A percentile compares a stretch with the other conserved stretches of the same genome.
These are phyloP conservation scores for Paxillus rubicundulus DNA, from an alignment of 768 basidiomycete species.

Conservation along the genomic window DNA sequence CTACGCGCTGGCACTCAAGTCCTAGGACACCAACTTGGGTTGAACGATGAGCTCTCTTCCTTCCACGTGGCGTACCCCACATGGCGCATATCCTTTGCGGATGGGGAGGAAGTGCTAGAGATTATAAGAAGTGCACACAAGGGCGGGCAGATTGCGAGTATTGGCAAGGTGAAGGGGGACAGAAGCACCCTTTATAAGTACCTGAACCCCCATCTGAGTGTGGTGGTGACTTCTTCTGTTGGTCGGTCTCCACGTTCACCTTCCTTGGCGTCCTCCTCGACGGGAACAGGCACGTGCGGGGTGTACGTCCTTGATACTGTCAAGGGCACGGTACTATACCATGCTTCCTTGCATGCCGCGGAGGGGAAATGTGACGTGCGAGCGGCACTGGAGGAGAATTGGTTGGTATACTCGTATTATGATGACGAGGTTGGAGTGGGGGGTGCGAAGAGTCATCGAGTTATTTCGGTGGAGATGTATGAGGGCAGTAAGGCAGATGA, in stretches of 20 bases:
- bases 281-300: conserved; percentile 42
- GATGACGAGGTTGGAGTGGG: conserved; percentile 51
- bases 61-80: conserved; percentile 54
- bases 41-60: conserved; percentile 42
- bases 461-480: conserved; percentile 87
- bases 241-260: conserved; percentile 8
- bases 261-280: conserved; percentile 13
- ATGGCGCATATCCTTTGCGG: conserved; percentile 61
- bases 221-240: conserved; percentile 53
- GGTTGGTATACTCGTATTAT: conserved; percentile 88
- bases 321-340: conserved; percentile 77
- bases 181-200: conserved; percentile 93
- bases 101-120: conserved; percentile 54
- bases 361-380: conserved; percentile 60
- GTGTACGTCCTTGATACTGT: conserved; percentile 77
- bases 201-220: conserved; percentile 77
- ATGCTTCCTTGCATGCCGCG: conserved; percentile 48
- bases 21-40: conserved; percentile 53
- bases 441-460: conserved; percentile 60
- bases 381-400: conserved; percentile 78
- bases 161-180: conserved; percentile 85
- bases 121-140: conserved; percentile 45
- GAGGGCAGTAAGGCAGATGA: conserved; percentile 70
- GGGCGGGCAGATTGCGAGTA: conserved; percentile 60
- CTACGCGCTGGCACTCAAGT: conserved; percentile 50